Evolutionary conservation across 148 eudicot genomes (phyloP).

Genomic region (Silene uniflora): DNA sequence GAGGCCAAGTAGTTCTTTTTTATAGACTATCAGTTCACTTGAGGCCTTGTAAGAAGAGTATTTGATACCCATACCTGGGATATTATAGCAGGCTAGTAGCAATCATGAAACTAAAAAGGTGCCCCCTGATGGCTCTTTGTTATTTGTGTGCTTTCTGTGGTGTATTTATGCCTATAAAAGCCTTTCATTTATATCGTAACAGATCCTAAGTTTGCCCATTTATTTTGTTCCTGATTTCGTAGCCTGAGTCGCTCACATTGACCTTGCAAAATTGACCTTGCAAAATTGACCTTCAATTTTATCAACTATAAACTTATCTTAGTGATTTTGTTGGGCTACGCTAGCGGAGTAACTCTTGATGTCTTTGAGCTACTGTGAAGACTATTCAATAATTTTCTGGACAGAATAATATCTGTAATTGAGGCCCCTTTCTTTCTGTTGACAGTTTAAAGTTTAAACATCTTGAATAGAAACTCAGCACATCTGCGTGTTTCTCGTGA

Average conservation of each 20-base stretch:
- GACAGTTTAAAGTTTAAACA: not conserved
- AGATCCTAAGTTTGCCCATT: not conserved
- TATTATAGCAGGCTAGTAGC: not conserved
- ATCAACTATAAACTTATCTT: not conserved
- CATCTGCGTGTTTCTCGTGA: not conserved
- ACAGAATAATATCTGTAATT: not conserved
- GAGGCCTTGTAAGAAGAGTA: not conserved
- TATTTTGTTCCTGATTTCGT: not conserved
- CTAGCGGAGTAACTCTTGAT: not conserved
- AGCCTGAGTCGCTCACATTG: not conserved
- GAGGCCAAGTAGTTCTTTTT: not conserved
- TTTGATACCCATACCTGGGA: not conserved
- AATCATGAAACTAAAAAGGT: not conserved
- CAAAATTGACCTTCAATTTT: not conserved
- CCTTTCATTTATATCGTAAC: not conserved
- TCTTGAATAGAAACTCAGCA: not conserved
- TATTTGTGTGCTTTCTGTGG: not conserved
- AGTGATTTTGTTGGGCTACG: not conserved
- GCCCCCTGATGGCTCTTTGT: not conserved
- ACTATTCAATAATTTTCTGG: not conserved
- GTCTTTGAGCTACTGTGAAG: not conserved
- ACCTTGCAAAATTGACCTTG: too few relatives aligned
- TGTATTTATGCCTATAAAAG: not conserved
- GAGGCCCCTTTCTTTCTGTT: not conserved
- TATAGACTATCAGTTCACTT: not conserved